phyloP scores from a whole-genome alignment of 345 rosid genomes.

The Toxicodendron radicans region DNA sequence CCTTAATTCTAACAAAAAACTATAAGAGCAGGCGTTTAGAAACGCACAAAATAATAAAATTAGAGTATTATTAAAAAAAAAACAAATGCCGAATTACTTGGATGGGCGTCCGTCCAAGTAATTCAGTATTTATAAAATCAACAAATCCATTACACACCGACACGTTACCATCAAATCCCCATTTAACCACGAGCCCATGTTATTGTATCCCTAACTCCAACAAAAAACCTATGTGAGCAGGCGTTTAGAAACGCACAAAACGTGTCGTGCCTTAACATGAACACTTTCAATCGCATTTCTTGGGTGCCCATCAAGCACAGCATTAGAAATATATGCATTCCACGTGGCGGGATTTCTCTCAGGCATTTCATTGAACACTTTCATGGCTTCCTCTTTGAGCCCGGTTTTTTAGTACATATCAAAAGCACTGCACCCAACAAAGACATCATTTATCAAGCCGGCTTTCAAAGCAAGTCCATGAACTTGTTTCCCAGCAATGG shows the following conservation, averaged over 20 bases:
- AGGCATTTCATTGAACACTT: slow-evolving; percentile 85
- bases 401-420: slow-evolving; percentile 71
- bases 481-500: slow-evolving; percentile 51
- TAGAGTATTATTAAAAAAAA: no score
- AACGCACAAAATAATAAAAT: slow-evolving; percentile 57
- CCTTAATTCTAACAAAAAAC: slow-evolving; percentile 47
- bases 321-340: slow-evolving; percentile 76
- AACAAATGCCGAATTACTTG: no score
- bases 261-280: no score
- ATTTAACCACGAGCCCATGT: slow-evolving; percentile 56
- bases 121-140: no score
- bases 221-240: slow-evolving; percentile 49
- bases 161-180: slow-evolving; percentile 51
- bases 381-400: slow-evolving; percentile 50
- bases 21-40: slow-evolving; percentile 70
- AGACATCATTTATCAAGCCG: slow-evolving; percentile 51
- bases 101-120: no score
- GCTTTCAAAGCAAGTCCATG: slow-evolving; percentile 63
- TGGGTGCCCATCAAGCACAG: slow-evolving; percentile 56
- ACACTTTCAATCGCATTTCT: slow-evolving; percentile 48
- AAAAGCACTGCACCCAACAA: slow-evolving; percentile 78
- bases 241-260: slow-evolving; percentile 70
- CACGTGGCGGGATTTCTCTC: slow-evolving; percentile 55
- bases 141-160: slow-evolving; percentile 71
- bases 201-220: slow-evolving; percentile 61